A percentile compares a stretch with the other conserved stretches of the same genome.
Evolutionary conservation across 179 eudicot genomes (phyloP).

Genomic region (Amaranthus tricolor): DNA sequence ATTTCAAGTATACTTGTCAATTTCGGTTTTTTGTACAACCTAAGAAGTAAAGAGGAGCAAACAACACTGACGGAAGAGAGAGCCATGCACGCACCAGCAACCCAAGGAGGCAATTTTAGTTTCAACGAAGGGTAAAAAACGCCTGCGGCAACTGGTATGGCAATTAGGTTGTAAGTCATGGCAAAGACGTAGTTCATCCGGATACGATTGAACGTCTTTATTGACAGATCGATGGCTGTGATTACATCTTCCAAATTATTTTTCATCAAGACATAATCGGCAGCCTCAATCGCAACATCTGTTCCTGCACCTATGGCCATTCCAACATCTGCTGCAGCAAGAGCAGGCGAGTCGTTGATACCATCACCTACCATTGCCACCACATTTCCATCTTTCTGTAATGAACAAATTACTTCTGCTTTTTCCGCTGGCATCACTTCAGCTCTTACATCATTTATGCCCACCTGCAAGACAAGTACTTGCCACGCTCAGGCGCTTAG

Average conservation of each 20-base stretch:
- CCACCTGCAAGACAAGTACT: slow-evolving; percentile 51
- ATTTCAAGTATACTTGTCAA: slow-evolving; percentile 77
- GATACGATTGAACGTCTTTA: slow-evolving; percentile 76
- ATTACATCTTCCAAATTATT: slow-evolving; percentile 88
- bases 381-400: slow-evolving; percentile 70
- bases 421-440: slow-evolving; percentile 92
- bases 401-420: slow-evolving; percentile 71
- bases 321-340: slow-evolving; percentile 92
- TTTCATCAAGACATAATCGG: slow-evolving; percentile 86
- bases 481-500: not conserved
- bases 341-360: slow-evolving; percentile 91
- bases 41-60: slow-evolving; percentile 89
- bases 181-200: slow-evolving; percentile 81
- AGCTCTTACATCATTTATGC: slow-evolving; percentile 77
- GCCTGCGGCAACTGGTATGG: slow-evolving; percentile 89
- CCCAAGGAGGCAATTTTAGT: slow-evolving; percentile 85
- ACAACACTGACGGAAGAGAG: slow-evolving; percentile 89
- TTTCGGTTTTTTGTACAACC: slow-evolving; percentile 74
- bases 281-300: slow-evolving; percentile 92
- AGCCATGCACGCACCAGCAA: slow-evolving; percentile 97
- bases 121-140: slow-evolving; percentile 62
- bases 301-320: slow-evolving; percentile 98
- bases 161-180: slow-evolving; percentile 77
- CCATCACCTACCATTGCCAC: slow-evolving; percentile 99
- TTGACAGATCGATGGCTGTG: slow-evolving; percentile 87